Evolutionary conservation across 192 early-diverging fungal species (phyloP), one percentile per base, ranked within the genome.

Genomic region (Geranomyces variabilis): DNA sequence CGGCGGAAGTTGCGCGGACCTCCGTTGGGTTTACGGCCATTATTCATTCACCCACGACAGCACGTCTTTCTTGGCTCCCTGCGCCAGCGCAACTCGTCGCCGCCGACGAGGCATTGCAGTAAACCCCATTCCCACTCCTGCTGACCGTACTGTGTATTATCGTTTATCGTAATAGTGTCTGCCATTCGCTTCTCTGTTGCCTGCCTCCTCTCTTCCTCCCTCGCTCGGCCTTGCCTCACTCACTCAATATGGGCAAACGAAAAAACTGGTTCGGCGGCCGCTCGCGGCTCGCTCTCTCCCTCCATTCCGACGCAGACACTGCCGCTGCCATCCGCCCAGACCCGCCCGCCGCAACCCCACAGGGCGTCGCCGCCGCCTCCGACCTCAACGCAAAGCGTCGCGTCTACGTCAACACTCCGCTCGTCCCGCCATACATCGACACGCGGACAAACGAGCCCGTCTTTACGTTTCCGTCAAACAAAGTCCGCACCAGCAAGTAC

Each of bases 401-500:
- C 3, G 45, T 74, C 26, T 74, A 53, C 31, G 44, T 74, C 34
- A 74, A 74, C 43, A 67, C 57, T 9, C 64, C 49, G 0, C 10
- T 74, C 14, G 21, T 46, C 6, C 56, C 64, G 10, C 72, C 64
- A 5, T 74, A 60, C 48, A 28, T 61, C 15, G 72, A 74, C 41
- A 45, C 24, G 19, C 13, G 57, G 19, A 74, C 72, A 3, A 30
- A 44, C 29, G 26, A 36, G 46, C 72, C 72, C 21, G 55, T 67
- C 24, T 24, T 60, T 21, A 33, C 12, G 5, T 74, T 60, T 46
- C 45, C 74, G 13, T 66, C 71, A 17, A 85, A 85, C 76, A 79
- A 79, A 71, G 87, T 98, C 29, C 80, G 85, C 43, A 98, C 96
- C 0, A 85, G 90, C 22, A 99, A 98, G 78, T 99, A 99, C 83